These are phyloP conservation scores for Pachysandra terminalis DNA, from an alignment of 164 flowering plant species.

Conservation along the genomic window DNA sequence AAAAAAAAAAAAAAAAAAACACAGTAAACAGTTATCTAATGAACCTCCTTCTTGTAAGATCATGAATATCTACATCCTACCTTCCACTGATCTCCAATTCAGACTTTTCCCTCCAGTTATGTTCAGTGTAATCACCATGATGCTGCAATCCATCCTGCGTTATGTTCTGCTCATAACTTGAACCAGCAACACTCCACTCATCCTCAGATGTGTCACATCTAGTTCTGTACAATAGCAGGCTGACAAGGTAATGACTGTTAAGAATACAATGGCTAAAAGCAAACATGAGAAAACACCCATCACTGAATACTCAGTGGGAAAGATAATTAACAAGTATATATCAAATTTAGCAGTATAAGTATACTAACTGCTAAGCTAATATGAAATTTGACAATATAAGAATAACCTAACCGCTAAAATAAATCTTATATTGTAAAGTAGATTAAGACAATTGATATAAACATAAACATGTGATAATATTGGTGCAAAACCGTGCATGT, in stretches of 20 bases:
- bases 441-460: too few species aligned
- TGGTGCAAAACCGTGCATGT: not conserved
- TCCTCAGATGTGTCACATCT: slow-evolving; percentile 47
- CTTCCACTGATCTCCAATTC: slow-evolving; percentile 32
- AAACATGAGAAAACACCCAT: not conserved
- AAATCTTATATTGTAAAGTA: too few species aligned
- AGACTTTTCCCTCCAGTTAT: slow-evolving; percentile 27
- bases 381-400: too few species aligned
- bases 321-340: not conserved
- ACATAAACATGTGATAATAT: not conserved
- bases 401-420: too few species aligned
- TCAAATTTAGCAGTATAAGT: not conserved
- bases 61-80: slow-evolving; percentile 19
- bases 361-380: not conserved
- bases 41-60: slow-evolving; percentile 23
- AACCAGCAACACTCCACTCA: slow-evolving; percentile 37
- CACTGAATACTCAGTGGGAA: not conserved
- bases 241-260: not conserved
- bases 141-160: slow-evolving; percentile 26
- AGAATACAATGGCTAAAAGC: not conserved
- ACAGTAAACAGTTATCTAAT: slow-evolving; percentile 20
- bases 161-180: slow-evolving; percentile 24
- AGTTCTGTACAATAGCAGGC: slow-evolving; percentile 26
- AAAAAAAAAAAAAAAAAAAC: slow-evolving; percentile 11
- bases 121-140: slow-evolving; percentile 26